Evolutionary conservation across 345 rosid species (phyloP).

Genomic region (Clarkia xantiana): DNA sequence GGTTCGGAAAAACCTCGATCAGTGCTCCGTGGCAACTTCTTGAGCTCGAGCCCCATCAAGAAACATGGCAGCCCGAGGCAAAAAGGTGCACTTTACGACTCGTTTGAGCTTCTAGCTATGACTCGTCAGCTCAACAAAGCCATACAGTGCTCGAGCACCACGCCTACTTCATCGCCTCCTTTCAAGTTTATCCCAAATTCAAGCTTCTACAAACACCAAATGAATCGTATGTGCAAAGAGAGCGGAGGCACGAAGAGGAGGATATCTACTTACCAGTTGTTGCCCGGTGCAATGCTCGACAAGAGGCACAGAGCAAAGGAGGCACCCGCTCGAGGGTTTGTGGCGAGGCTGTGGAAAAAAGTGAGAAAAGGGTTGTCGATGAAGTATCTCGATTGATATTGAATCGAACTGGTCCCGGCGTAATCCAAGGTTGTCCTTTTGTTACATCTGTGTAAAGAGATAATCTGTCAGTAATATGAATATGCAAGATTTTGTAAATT

Average conservation of each 20-base stretch:
- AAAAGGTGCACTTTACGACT: constrained; percentile 32
- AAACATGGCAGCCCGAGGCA: constrained; percentile 1
- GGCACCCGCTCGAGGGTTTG: constrained; percentile 11
- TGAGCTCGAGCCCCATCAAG: too few relatives aligned
- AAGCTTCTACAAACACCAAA: constrained; percentile 5
- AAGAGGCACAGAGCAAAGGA: constrained; percentile 1
- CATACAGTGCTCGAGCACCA: constrained; percentile 11
- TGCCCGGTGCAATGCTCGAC: neutral
- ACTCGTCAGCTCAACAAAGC: constrained; percentile 32
- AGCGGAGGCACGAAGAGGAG: constrained; percentile 8
- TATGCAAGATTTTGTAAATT: too few relatives aligned
- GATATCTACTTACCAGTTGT: neutral
- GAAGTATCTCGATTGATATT: constrained; percentile 1
- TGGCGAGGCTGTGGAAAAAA: constrained; percentile 31
- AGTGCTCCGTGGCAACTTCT: neutral
- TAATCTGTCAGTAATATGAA: too few relatives aligned
- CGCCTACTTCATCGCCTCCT: constrained; percentile 16
- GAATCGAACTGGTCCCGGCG: too few relatives aligned
- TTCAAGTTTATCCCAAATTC: constrained; percentile 10
- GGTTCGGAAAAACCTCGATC: neutral
- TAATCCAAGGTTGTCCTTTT: neutral
- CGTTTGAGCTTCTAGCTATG: constrained; percentile 27
- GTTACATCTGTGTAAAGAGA: too few relatives aligned
- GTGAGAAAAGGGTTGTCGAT: constrained; percentile 18
- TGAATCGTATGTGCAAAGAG: constrained; percentile 14